Evolutionary conservation across 495 filamentous ascomycete genomes (phyloP).

Genomic region (Cercophora newfieldiana): DNA sequence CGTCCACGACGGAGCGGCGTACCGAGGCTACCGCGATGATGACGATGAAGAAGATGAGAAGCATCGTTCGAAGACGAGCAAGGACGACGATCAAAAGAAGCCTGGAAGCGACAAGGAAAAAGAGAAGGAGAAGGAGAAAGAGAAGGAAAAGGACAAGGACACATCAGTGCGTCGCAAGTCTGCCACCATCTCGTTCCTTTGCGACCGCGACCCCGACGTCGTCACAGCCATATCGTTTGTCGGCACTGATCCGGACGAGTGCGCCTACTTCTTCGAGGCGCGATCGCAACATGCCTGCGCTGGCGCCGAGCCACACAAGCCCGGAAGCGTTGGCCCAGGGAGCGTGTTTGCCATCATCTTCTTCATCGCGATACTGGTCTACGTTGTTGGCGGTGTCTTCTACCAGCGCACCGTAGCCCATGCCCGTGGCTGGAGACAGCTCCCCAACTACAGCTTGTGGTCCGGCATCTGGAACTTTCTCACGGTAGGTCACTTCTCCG

Average conservation of each 20-base stretch:
- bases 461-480: slow-evolving; percentile 81
- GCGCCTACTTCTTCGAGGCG: slow-evolving; percentile 97
- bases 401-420: slow-evolving; percentile 96
- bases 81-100: slow-evolving; percentile 24
- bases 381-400: slow-evolving; percentile 87
- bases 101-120: slow-evolving; percentile 30
- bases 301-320: slow-evolving; percentile 56
- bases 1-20: slow-evolving; percentile 38
- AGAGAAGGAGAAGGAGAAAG: slow-evolving; percentile 37
- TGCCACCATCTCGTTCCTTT: slow-evolving; percentile 88
- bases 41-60: slow-evolving; percentile 13
- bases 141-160: slow-evolving; percentile 39
- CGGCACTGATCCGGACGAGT: slow-evolving; percentile 78
- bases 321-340: slow-evolving; percentile 71
- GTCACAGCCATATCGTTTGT: slow-evolving; percentile 74
- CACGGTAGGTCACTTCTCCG: slow-evolving; percentile 54
- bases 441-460: slow-evolving; percentile 94
- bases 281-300: slow-evolving; percentile 84
- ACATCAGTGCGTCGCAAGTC: slow-evolving; percentile 67
- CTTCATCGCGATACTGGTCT: slow-evolving; percentile 80
- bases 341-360: slow-evolving; percentile 93
- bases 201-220: slow-evolving; percentile 71
- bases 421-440: slow-evolving; percentile 90
- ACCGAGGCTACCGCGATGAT: slow-evolving; percentile 40
- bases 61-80: slow-evolving; percentile 18